Percentiles rank a stretch among this genome's conserved stretches.
These are phyloP conservation scores for Aureobasidium namibiae DNA, from an alignment of 2,329 filamentous ascomycete genomes.

Conservation along the genomic window DNA sequence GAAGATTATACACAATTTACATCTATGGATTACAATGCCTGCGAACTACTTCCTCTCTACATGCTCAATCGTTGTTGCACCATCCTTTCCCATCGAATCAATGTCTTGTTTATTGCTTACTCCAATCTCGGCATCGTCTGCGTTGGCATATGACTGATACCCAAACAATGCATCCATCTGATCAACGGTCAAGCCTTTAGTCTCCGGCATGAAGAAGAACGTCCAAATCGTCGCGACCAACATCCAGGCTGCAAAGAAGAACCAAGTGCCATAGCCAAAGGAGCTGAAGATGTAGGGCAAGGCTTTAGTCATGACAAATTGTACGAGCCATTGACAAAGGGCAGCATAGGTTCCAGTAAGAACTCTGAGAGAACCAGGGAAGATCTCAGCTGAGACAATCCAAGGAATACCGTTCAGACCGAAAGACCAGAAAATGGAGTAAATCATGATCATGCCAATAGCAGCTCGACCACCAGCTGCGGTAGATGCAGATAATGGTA, in stretches of 20 bases:
- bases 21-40: no score
- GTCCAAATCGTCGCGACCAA: conserved; percentile 30
- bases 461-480: conserved; percentile 31
- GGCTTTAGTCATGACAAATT: conserved; percentile 32
- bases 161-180: conserved; percentile 33
- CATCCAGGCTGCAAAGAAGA: conserved; percentile 34
- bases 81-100: background rate
- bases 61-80: background rate
- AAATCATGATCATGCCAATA: conserved; percentile 34
- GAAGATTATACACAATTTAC: no score
- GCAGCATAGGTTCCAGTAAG: conserved; percentile 29
- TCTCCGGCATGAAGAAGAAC: conserved; percentile 34
- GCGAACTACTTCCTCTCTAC: background rate
- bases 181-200: conserved; percentile 30
- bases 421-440: conserved; percentile 31
- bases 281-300: conserved; percentile 33
- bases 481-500: conserved; percentile 26
- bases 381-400: conserved; percentile 38
- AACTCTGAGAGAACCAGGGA: conserved; percentile 33
- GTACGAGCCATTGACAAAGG: conserved; percentile 27
- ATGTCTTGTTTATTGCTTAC: background rate
- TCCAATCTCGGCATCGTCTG: background rate
- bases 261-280: conserved; percentile 32
- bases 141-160: background rate
- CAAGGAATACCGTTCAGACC: conserved; percentile 35